phyloP scores from a whole-genome alignment of 1,284 basidiomycete species.

The Sporisorium scitamineum region DNA sequence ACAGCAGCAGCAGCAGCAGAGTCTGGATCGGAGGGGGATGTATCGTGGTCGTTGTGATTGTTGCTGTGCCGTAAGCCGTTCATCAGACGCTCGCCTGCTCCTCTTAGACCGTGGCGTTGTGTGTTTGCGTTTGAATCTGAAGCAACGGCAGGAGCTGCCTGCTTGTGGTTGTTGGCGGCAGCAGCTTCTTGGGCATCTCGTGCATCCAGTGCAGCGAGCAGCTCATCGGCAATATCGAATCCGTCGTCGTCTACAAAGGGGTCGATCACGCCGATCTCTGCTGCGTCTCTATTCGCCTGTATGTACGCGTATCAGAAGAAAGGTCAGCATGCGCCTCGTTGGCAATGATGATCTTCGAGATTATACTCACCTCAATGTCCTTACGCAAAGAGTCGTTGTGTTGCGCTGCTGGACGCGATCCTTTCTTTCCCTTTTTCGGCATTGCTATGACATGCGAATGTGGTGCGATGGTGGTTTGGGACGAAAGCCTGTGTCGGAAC shows the following conservation, averaged over 20 bases:
- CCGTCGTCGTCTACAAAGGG: slow-evolving; percentile 47
- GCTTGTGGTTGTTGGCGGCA: background rate
- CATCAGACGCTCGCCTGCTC: slow-evolving; percentile 49
- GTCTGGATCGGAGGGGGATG: background rate
- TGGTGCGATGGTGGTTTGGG: background rate
- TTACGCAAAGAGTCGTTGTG: slow-evolving; percentile 30
- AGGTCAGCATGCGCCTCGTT: background rate
- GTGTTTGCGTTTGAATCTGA: slow-evolving; percentile 15
- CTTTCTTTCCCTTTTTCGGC: slow-evolving; percentile 50
- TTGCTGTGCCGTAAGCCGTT: slow-evolving; percentile 32
- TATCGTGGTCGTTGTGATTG: background rate
- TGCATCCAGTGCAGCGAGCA: slow-evolving; percentile 58
- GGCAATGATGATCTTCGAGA: background rate
- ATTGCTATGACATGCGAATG: slow-evolving; percentile 6
- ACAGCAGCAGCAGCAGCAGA: slow-evolving; percentile 4
- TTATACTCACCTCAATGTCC: slow-evolving; percentile 33
- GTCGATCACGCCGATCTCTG: slow-evolving; percentile 18
- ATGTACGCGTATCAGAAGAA: background rate
- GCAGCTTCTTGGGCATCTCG: slow-evolving; percentile 43
- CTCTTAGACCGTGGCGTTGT: slow-evolving; percentile 27
- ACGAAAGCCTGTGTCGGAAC: background rate
- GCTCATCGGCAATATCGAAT: slow-evolving; percentile 57
- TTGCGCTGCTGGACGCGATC: slow-evolving; percentile 15
- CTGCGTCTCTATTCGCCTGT: slow-evolving; percentile 5
- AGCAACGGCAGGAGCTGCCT: background rate